Conservation (phyloP, 208 protist genomes). For the Trypanosoma platydactyli region DNA sequence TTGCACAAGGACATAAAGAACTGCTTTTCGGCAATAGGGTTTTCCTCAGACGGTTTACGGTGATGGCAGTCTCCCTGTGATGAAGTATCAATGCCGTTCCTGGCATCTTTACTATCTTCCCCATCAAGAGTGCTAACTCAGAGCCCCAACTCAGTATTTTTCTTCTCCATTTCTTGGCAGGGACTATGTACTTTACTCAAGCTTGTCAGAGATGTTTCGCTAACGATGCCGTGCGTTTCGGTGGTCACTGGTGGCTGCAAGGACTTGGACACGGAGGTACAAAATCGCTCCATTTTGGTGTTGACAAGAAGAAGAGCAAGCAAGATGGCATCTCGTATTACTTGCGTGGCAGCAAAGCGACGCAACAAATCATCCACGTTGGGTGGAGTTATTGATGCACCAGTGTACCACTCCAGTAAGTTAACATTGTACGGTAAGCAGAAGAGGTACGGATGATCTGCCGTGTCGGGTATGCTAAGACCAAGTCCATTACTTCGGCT, state of each 20-base stretch:
- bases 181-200: neutral
- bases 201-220: neutral
- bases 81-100: too few species aligned
- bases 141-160: neutral
- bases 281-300: slow-evolving; percentile 11
- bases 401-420: slow-evolving; percentile 6
- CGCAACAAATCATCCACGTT: neutral
- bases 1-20: neutral
- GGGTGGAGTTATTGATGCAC: neutral
- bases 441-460: slow-evolving; percentile 2
- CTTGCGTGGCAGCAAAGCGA: neutral
- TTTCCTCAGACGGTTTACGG: too few species aligned
- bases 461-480: slow-evolving; percentile 10
- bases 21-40: too few species aligned
- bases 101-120: neutral
- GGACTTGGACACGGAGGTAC: too few species aligned
- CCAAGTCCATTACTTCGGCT: neutral
- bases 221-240: neutral
- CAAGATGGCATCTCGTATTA: neutral
- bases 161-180: neutral
- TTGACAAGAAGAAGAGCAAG: slow-evolving; percentile 15
- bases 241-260: neutral
- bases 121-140: neutral
- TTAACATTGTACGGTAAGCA: slow-evolving; percentile 3
- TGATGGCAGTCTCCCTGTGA: neutral